Base-by-base conservation (phyloP, 1,284 basidiomycete genomes). In the Ustilago nuda region DNA sequence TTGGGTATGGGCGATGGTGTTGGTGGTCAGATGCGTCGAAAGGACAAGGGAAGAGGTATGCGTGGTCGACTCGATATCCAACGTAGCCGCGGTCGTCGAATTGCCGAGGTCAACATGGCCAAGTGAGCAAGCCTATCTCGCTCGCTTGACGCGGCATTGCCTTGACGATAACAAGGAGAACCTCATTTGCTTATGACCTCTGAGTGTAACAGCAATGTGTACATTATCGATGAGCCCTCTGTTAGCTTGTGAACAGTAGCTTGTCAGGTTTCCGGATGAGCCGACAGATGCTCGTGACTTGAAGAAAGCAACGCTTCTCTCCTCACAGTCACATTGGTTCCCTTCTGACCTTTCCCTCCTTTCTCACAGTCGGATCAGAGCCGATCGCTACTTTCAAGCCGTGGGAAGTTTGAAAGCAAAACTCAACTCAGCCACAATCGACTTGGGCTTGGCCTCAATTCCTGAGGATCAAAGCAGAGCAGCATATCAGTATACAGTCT, bases 1-100 rank as follows among this genome's bases (percentile, higher is more conserved):
- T 58, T 76, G 46, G 84, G 82, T 12, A 72, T 85, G 67, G 85
- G 85, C 45, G 81, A 84, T 60, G 84, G 83, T 45, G 53, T 85
- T 35, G 82, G 80, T 11, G 84, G 84, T 8, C 63, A 69, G 48
- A 82, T 80, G 67, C 72, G 83, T 36, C 64, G 84, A 19, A 74
- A 76, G n/a, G 80, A 86, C 55, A 79, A 80, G 63, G 84, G 84
- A 1, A 66, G 78, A 23, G 84, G 84, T 12, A 81, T 82, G 71
- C 77, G 80, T 19, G 48, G 57, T 6, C 71, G 77, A 9, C 56
- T 70, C 52, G 81, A 80, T 17, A 80, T 84, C 48, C 78, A 81
- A 62, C 76, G 78, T 50, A 78, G 70, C 52, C 75, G 82, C 45
- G 82, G 82, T n/a, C 75, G 82, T 27, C 70, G 78, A 17, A 72